Conservation (phyloP, 1,284 basidiomycete species). For the Pterulicium gracile region DNA sequence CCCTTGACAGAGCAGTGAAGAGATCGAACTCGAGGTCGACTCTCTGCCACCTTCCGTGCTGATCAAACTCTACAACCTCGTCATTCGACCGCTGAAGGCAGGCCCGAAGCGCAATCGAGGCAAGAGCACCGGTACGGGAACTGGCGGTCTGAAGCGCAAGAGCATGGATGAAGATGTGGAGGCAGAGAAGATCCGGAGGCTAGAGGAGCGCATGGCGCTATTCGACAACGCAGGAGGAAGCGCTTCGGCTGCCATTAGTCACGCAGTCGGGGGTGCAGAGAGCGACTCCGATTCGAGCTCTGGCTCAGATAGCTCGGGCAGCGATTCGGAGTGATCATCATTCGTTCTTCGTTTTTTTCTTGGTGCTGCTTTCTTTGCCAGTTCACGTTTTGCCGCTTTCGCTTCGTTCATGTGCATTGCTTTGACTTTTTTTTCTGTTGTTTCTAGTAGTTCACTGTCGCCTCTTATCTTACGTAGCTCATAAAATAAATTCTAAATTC, state of each 20-base stretch:
- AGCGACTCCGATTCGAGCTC: constrained; percentile 73
- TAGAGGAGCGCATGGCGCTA: constrained; percentile 73
- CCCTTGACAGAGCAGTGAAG: constrained; percentile 69
- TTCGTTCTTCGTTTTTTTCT: constrained; percentile 9
- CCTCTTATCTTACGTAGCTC: neutral
- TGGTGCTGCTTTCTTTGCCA: constrained; percentile 10
- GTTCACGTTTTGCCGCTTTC: neutral
- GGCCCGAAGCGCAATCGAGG: constrained; percentile 53
- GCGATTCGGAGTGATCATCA: constrained; percentile 61
- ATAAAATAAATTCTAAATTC: neutral
- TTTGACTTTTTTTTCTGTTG: neutral
- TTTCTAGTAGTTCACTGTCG: constrained; percentile 1
- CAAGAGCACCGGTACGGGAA: constrained; percentile 63
- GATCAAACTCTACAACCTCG: constrained; percentile 89
- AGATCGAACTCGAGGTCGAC: constrained; percentile 96
- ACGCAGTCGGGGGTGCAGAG: constrained; percentile 32
- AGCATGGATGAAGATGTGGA: constrained; percentile 87
- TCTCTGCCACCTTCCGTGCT: constrained; percentile 74
- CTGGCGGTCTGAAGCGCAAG: constrained; percentile 81
- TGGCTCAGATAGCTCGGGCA: constrained; percentile 66
- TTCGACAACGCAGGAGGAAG: constrained; percentile 49
- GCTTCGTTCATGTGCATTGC: neutral
- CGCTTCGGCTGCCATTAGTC: constrained; percentile 23
- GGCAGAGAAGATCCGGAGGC: constrained; percentile 78
- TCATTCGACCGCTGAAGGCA: constrained; percentile 63